Conservation (phyloP, 1,284 basidiomycete genomes). For the Trichosporon asahii region DNA sequence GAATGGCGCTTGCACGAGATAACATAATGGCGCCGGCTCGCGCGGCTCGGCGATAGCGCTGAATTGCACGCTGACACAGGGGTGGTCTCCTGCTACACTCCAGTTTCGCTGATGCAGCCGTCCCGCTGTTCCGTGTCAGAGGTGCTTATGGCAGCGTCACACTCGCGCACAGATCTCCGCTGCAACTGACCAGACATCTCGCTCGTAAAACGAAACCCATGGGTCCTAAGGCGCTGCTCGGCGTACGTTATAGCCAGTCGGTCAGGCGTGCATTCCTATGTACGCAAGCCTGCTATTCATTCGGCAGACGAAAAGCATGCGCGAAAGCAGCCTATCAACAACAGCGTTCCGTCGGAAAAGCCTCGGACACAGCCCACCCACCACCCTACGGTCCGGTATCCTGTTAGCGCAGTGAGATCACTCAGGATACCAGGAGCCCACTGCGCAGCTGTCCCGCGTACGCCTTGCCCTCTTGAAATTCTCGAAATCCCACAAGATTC, state of each 20-base stretch:
- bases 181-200: not conserved
- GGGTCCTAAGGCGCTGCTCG: too few species aligned
- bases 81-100: not conserved
- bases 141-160: not conserved
- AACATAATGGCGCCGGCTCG: not conserved
- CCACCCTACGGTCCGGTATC: too few species aligned
- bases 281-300: not conserved
- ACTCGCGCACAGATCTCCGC: not conserved
- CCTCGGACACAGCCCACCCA: not conserved
- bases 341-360: not conserved
- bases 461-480: not conserved
- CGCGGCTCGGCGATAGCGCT: not conserved
- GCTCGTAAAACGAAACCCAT: not conserved
- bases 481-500: not conserved
- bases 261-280: not conserved
- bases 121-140: not conserved
- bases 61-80: not conserved
- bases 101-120: not conserved
- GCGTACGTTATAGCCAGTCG: too few species aligned
- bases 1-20: not conserved
- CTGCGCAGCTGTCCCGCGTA: not conserved
- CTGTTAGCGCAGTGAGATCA: too few species aligned
- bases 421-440: too few species aligned
- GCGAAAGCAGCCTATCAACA: not conserved
- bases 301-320: too few species aligned